Conservation (phyloP, 2,329 filamentous ascomycete genomes). For the Metarhizium sp. region DNA sequence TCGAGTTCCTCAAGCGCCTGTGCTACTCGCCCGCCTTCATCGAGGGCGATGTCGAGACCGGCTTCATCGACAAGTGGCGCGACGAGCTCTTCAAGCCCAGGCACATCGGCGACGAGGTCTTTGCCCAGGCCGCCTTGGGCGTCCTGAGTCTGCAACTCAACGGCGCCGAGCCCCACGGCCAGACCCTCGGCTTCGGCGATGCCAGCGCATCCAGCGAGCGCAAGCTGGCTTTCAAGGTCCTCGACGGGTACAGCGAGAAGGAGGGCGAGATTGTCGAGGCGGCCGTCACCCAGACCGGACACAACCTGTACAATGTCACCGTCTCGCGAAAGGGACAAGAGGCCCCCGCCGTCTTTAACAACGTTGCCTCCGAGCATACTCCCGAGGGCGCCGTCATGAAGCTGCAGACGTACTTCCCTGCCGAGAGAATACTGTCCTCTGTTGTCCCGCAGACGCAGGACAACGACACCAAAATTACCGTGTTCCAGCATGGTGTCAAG, state of each 20-base stretch:
- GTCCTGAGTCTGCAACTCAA: constrained; percentile 45
- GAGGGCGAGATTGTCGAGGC: constrained; percentile 53
- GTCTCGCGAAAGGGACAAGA: constrained; percentile 33
- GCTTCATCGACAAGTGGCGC: constrained; percentile 86
- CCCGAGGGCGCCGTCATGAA: constrained; percentile 18
- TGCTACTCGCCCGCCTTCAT: constrained; percentile 77
- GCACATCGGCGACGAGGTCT: constrained; percentile 59
- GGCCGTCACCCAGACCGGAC: constrained; percentile 36
- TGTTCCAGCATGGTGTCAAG: constrained; percentile 64
- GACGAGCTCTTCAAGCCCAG: constrained; percentile 65
- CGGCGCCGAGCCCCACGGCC: constrained; percentile 34
- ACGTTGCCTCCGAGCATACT: constrained; percentile 33
- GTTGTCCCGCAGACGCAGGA: constrained; percentile 51
- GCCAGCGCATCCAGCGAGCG: constrained; percentile 31
- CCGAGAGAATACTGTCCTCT: constrained; percentile 70
- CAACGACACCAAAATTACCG: constrained; percentile 54
- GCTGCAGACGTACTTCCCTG: constrained; percentile 58
- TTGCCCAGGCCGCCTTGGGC: constrained; percentile 78
- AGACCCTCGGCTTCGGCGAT: constrained; percentile 45
- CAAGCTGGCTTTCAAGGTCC: constrained; percentile 41
- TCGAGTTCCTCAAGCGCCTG: constrained; percentile 88
- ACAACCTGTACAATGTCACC: constrained; percentile 35
- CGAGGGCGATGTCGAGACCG: constrained; percentile 83
- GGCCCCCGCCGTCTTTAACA: constrained; percentile 29
- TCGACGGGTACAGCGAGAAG: constrained; percentile 55